Evolutionary conservation across 495 filamentous ascomycete species (phyloP).

Genomic region (Talaromyces wortmannii): DNA sequence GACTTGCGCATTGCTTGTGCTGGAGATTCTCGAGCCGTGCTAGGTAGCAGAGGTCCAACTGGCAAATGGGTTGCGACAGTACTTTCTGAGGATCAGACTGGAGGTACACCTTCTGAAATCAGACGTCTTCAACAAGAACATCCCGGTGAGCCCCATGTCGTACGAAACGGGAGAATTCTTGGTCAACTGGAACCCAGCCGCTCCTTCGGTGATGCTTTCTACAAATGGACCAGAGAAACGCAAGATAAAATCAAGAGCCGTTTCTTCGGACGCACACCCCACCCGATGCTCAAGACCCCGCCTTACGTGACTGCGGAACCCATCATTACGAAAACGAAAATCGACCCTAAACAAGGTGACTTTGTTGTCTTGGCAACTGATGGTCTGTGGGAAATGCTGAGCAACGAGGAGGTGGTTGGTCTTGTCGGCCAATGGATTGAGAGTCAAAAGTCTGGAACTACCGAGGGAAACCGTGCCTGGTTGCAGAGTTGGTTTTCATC

Average conservation of each 20-base stretch:
- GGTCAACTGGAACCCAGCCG: constrained; percentile 87
- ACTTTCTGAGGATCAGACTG: constrained; percentile 89
- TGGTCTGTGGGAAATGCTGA: constrained; percentile 98
- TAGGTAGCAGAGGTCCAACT: constrained; percentile 67
- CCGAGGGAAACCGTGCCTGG: constrained; percentile 37
- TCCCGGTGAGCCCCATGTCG: constrained; percentile 78
- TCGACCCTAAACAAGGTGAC: constrained; percentile 84
- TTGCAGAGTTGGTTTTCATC: constrained; percentile 41
- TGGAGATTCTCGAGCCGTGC: constrained; percentile 87
- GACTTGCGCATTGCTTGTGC: constrained; percentile 87
- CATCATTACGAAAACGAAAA: constrained; percentile 87
- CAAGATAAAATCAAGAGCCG: constrained; percentile 71
- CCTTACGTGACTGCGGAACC: constrained; percentile 98
- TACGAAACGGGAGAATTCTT: constrained; percentile 81
- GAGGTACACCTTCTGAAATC: constrained; percentile 74
- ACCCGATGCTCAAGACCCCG: constrained; percentile 72
- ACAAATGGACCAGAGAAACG: constrained; percentile 88
- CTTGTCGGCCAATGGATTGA: constrained; percentile 97
- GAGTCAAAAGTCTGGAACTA: constrained; percentile 46
- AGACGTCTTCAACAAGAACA: constrained; percentile 76
- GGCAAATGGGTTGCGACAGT: constrained; percentile 93
- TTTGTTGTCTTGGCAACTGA: constrained; percentile 97
- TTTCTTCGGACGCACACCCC: constrained; percentile 77
- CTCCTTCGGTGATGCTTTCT: constrained; percentile 92
- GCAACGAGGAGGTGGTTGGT: constrained; percentile 96